Base-by-base conservation (phyloP, 2,329 filamentous ascomycete species). In the Paracamarosporium sp. region DNA sequence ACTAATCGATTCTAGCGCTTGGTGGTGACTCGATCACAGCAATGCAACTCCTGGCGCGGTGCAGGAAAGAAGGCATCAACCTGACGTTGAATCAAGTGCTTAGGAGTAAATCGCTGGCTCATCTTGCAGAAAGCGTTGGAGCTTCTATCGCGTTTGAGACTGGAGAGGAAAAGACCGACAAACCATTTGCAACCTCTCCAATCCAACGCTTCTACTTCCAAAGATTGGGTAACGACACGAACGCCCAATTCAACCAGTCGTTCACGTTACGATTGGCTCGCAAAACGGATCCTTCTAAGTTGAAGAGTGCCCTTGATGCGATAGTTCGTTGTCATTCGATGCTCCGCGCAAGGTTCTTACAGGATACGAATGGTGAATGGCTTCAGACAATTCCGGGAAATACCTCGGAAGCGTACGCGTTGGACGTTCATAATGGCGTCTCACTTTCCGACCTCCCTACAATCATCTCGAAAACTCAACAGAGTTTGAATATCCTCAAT, bases 121-220 rank as follows among this genome's bases (percentile, higher is more conserved):
- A 73, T 38, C 64, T 75, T 22, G 68, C 68, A 1, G 61, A 67
- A 11, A 65, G 46, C 38, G 53, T 71, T 24, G 59, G 63, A 8
- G 50, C 59, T 5, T 48, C 52, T 22, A 31, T 22, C 8, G 36
- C 33, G 5, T 30, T 55, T 0, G 54, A 64, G 33, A 51, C 67
- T 7, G 58, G 17, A 2, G 57, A 53, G 22, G 72, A 71, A 27
- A 40, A 65, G 35, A 56, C 47, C 65, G 63, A 77, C 35, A 63
- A 63, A n/a, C 65, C 65, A 0, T 83, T 81, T 52, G 65, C 67
- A 0, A 63, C 83, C 1, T 79, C 80, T 0, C 81, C 81, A 0
- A 78, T 82, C 22, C 81, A 83, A 54, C 67, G 73, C 17, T 67
- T 81, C 33, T 81, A 80, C 55, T 80, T 82, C 55, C 55, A 74